A percentile compares a stretch with the other conserved stretches of the same genome.
phyloP scores from a whole-genome alignment of 163 green algal species.

The Volvox carteri region DNA sequence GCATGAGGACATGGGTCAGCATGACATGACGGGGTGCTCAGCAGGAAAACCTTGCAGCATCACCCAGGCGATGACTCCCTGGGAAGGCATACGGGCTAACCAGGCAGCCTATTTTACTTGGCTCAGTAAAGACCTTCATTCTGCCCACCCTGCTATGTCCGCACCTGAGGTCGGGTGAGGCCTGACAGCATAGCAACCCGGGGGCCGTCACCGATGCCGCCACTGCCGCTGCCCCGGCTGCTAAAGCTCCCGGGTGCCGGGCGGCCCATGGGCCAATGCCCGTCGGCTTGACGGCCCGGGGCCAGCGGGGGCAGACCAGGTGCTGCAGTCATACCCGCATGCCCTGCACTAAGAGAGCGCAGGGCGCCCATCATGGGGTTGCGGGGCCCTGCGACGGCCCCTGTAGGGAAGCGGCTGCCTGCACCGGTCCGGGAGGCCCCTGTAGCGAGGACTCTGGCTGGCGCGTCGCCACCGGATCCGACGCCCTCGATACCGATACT shows the following conservation, averaged over 20 bases:
- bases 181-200: background rate
- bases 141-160: too few relatives aligned
- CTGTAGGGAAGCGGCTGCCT: background rate
- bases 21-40: too few relatives aligned
- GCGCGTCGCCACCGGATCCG: background rate
- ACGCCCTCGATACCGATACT: constrained; percentile 6
- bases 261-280: background rate
- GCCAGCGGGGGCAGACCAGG: background rate
- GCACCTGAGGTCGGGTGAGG: background rate
- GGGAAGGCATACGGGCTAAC: too few relatives aligned
- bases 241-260: background rate
- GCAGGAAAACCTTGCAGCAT: too few relatives aligned
- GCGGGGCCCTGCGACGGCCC: background rate
- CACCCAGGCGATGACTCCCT: too few relatives aligned
- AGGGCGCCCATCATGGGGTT: background rate
- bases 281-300: background rate
- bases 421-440: background rate
- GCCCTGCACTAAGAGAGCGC: constrained; percentile 4
- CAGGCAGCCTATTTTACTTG: too few relatives aligned
- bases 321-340: background rate
- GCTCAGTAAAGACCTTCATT: too few relatives aligned
- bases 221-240: background rate
- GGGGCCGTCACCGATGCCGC: background rate
- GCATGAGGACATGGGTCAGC: too few relatives aligned
- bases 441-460: background rate